phyloP scores from a whole-genome alignment of 2,329 filamentous ascomycete species.

The Lecanicillium sp. region DNA sequence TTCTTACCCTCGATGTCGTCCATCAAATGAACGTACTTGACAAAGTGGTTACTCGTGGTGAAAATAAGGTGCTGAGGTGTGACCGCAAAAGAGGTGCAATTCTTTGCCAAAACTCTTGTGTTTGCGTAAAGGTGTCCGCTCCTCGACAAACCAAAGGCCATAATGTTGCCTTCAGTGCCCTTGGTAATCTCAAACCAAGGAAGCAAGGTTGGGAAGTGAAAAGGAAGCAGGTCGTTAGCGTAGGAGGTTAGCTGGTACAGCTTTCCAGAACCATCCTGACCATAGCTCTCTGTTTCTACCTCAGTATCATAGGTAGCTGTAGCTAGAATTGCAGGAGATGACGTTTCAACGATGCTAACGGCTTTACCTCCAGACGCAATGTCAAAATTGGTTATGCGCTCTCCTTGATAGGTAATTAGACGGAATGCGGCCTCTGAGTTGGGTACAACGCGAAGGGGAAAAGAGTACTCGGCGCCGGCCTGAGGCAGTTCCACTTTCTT shows the following conservation, averaged over 20 bases:
- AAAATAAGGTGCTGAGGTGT: conserved; percentile 80
- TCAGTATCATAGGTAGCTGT: conserved; percentile 24
- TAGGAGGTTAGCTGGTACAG: conserved; percentile 30
- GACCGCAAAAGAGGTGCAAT: conserved; percentile 83
- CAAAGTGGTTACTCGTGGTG: conserved; percentile 83
- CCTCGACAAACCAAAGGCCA: conserved; percentile 58
- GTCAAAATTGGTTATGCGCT: conserved; percentile 15
- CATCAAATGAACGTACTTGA: conserved; percentile 84
- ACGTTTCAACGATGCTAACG: conserved; percentile 10
- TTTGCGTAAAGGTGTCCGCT: conserved; percentile 75
- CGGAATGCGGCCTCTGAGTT: conserved; percentile 19
- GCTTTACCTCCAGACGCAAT: conserved; percentile 12
- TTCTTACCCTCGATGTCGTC: conserved; percentile 52
- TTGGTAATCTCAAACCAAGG: conserved; percentile 44
- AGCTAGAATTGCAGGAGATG: conserved; percentile 11
- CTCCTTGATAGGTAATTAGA: conserved; percentile 22
- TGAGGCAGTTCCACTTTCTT: conserved; percentile 29
- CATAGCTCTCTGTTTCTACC: conserved; percentile 24
- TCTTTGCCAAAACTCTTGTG: conserved; percentile 64
- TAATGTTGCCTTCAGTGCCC: conserved; percentile 28
- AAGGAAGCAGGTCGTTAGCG: conserved; percentile 23
- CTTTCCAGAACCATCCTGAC: conserved; percentile 38
- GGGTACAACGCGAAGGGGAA: conserved; percentile 25
- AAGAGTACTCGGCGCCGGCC: conserved; percentile 13
- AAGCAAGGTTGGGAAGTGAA: conserved; percentile 36